Evolutionary conservation across 2,329 filamentous ascomycete species (phyloP), one percentile per base, ranked within the genome.

Genomic region (Botrytis sinoallii): DNA sequence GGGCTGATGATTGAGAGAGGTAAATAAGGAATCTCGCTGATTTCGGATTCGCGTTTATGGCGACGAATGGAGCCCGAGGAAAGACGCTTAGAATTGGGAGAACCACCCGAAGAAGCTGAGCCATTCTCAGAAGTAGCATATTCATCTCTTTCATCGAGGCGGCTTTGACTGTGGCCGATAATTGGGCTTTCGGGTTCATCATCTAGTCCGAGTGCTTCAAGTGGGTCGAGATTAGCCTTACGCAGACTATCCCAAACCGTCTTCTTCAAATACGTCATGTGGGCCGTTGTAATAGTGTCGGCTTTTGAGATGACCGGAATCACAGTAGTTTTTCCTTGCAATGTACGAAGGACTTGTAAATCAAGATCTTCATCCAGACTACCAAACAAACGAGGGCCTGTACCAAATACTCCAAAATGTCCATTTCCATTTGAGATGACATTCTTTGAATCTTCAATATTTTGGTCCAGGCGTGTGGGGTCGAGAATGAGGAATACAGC

Each of bases 301-400:
- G 96, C 95, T 84, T 99, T 99, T 81, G 94, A 93, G 80, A 99
- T 95, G 74, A 99, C 91, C 0, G 96, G 96, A 65, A 99, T 93
- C 74, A 98, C 94, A 0, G 94, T 97, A 0, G 96, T 98, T 86
- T 97, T 98, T 79, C 93, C 92, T 82, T 97, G 91, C 42, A 99
- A 88, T 25, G 92, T 92, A 66, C 93, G 92, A 79, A 99, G 87
- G 73, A 98, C 92, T 81, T 97, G 94, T 38, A 99, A 85, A 81
- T 99, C 96, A 16, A 99, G 88, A 77, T 94, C 92, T 77, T 97
- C 92, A 79, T 98, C 95, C 22, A 98, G 86, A 35, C 91, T 90
- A 42, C 92, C 93, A 64, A 91, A 81, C 46, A 87, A 81, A 64
- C 86, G 87, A 60, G 82, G 74, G 9, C 79, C 75, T 78, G 81